These are phyloP conservation scores for Sugiyamaella novakii DNA, from an alignment of 1,139 yeast genomes.

Conservation along the genomic window DNA sequence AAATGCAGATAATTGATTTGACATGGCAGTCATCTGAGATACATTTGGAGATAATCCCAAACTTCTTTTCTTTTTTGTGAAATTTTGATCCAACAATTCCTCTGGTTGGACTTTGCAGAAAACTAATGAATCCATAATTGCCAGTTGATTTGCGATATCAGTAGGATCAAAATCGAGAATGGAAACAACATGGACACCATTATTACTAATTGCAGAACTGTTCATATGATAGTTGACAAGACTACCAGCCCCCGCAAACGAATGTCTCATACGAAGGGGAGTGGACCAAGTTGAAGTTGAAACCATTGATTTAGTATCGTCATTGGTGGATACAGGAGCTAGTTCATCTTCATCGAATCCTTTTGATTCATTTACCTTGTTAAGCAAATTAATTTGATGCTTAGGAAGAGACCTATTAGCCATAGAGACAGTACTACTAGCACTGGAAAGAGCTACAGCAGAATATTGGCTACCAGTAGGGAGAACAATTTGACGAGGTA, in stretches of 20 bases:
- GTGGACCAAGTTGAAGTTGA: conserved; percentile 22
- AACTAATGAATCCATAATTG: conserved; percentile 73
- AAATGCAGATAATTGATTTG: conserved; percentile 79
- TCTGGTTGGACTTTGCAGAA: conserved; percentile 68
- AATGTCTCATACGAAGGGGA: conserved; percentile 17
- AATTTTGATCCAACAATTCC: conserved; percentile 76
- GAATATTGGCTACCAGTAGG: conserved; percentile 24
- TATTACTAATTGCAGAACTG: conserved; percentile 4
- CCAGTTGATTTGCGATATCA: conserved; percentile 83
- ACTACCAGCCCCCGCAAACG: conserved; percentile 19
- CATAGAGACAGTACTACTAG: conserved; percentile 3
- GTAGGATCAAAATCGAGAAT: conserved; percentile 67
- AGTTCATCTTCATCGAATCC: conserved; percentile 25
- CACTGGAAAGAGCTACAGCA: conserved; percentile 4
- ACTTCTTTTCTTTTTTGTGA: conserved; percentile 63
- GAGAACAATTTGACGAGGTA: conserved; percentile 31
- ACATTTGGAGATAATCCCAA: conserved; percentile 70
- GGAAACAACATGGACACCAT: conserved; percentile 11
- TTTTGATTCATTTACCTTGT: conserved; percentile 25
- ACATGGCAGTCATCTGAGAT: conserved; percentile 65
- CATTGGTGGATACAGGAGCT: conserved; percentile 8
- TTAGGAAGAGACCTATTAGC: conserved; percentile 22
- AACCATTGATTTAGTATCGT: conserved; percentile 23
- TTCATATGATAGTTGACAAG: conserved; percentile 14
- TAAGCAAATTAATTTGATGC: conserved; percentile 26